These are phyloP conservation scores for Magnaporthiopsis rhizophila DNA, from an alignment of 2,329 filamentous ascomycete genomes.

Conservation along the genomic window DNA sequence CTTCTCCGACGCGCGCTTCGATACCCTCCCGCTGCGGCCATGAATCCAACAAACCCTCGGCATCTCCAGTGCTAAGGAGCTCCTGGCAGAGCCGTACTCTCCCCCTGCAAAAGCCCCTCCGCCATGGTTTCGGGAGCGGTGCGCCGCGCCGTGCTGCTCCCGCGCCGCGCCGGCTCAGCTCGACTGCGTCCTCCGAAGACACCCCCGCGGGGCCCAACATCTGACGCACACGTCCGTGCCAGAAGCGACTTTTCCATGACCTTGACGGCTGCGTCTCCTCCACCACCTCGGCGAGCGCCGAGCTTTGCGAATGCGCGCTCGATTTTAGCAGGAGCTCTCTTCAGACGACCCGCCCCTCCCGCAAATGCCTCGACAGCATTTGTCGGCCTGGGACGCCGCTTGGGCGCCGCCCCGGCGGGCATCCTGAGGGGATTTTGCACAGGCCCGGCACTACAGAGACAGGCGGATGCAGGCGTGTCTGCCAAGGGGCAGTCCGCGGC, in stretches of 20 bases:
- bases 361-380: constrained; percentile 1
- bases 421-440: constrained; percentile 19
- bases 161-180: constrained; percentile 29
- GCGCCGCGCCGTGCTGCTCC: constrained; percentile 39
- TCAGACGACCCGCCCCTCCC: background rate
- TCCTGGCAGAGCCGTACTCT: background rate
- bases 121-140: constrained; percentile 41
- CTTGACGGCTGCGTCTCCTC: background rate
- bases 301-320: background rate
- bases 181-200: constrained; percentile 1
- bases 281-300: background rate
- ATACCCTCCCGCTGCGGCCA: constrained; percentile 1
- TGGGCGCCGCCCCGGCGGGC: constrained; percentile 11
- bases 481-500: constrained; percentile 10
- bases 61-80: constrained; percentile 6
- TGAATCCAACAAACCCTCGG: constrained; percentile 5
- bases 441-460: constrained; percentile 13
- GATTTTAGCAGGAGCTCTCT: background rate
- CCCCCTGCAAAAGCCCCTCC: constrained; percentile 7
- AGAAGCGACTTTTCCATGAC: background rate
- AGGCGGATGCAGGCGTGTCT: constrained; percentile 9
- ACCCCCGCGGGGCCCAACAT: no score
- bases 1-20: background rate
- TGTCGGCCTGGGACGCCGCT: constrained; percentile 7
- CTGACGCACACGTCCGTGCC: background rate